These are phyloP conservation scores for Isoetes taiwanensis DNA, from an alignment of 75 land plant genomes.

Conservation along the genomic window DNA sequence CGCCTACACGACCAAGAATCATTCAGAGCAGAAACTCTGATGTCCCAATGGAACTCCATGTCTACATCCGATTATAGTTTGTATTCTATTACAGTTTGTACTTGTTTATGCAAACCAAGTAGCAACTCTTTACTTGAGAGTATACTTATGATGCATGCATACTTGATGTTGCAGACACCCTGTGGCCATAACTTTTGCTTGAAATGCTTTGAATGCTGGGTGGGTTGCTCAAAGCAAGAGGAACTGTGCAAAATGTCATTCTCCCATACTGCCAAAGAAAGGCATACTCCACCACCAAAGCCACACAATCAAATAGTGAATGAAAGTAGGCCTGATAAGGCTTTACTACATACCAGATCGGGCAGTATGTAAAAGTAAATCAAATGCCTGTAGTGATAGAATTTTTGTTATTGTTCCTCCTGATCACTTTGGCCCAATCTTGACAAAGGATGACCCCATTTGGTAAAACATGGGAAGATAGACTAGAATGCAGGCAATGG, in stretches of 20 bases:
- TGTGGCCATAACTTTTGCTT: conserved; percentile 96
- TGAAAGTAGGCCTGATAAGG: conserved; percentile 67
- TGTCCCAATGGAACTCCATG: too few relatives aligned
- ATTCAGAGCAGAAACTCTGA: too few relatives aligned
- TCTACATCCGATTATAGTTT: neutral
- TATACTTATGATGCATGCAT: too few relatives aligned
- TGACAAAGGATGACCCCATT: conserved; percentile 77
- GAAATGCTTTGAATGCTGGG: conserved; percentile 74
- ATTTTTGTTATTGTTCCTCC: conserved; percentile 77
- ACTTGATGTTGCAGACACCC: conserved; percentile 80
- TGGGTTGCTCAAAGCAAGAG: conserved; percentile 65
- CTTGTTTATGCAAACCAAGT: neutral
- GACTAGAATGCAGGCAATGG: conserved; percentile 93
- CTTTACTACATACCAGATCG: conserved; percentile 70
- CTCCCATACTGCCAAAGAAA: conserved; percentile 43
- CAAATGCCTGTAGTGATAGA: conserved; percentile 82
- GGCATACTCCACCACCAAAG: conserved; percentile 31
- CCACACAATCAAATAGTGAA: conserved; percentile 35
- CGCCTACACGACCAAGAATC: too few relatives aligned
- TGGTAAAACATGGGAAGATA: conserved; percentile 72
- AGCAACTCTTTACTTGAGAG: neutral
- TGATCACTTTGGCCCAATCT: conserved; percentile 90
- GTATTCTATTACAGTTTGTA: neutral
- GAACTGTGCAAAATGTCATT: conserved; percentile 64
- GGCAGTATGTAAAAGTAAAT: conserved; percentile 56